Conservation (phyloP, 495 filamentous ascomycete genomes). For the Neurospora sp. region DNA sequence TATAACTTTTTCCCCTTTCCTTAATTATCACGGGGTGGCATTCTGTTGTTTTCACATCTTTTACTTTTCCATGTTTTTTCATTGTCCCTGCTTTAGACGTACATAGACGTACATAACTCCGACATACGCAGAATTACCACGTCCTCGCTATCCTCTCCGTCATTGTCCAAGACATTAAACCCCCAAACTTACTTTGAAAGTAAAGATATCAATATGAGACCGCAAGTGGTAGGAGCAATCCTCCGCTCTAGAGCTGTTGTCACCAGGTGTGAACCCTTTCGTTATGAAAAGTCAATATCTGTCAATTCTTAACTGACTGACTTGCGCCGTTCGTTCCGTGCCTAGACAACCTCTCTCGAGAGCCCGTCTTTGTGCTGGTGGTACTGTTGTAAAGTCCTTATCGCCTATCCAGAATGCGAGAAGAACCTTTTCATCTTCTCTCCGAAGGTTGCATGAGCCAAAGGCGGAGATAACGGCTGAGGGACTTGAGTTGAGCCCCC, state of each 20-base stretch:
- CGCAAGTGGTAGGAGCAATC: not conserved
- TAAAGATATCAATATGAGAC: not conserved
- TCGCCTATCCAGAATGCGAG: not conserved
- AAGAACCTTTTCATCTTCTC: not conserved
- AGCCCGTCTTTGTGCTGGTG: not conserved
- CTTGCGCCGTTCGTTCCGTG: not conserved
- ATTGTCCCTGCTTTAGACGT: not conserved
- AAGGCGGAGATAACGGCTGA: not conserved
- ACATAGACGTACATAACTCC: not conserved
- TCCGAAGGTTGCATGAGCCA: not conserved
- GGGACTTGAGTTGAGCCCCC: not conserved
- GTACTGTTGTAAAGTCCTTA: not conserved
- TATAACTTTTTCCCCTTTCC: not conserved
- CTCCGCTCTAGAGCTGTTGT: not conserved
- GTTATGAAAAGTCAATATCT: not conserved
- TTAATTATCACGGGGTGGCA: not conserved
- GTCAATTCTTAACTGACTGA: not conserved
- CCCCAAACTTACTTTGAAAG: not conserved
- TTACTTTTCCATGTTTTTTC: not conserved
- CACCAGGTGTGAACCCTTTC: not conserved
- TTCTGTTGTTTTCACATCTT: not conserved
- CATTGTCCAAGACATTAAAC: not conserved
- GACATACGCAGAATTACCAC: not conserved
- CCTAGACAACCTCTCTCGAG: not conserved
- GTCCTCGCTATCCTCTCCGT: not conserved